A percentile compares a stretch with the other conserved stretches of the same genome.
Conservation (phyloP, 2,329 filamentous ascomycete species). For the Trichoderma atrobrunneum region DNA sequence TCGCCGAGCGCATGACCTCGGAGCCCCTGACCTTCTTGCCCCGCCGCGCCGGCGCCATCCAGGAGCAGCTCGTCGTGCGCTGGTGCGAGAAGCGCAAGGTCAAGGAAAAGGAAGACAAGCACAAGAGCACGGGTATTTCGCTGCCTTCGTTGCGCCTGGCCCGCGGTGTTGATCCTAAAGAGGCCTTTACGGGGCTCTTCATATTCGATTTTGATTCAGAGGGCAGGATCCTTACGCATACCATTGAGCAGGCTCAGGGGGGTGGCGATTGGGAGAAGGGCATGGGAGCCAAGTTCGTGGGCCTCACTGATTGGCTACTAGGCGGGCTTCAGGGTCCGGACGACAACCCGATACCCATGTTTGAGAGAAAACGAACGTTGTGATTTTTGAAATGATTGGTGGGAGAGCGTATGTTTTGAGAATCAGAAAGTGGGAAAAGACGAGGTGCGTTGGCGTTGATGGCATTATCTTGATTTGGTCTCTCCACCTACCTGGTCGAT, state of each 20-base stretch:
- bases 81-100: constrained; percentile 61
- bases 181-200: constrained; percentile 87
- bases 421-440: not conserved
- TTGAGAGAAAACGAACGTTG: constrained; percentile 30
- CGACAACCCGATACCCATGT: constrained; percentile 36
- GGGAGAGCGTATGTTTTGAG: not conserved
- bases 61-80: constrained; percentile 84
- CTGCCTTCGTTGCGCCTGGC: constrained; percentile 41
- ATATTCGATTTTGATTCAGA: constrained; percentile 92
- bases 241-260: constrained; percentile 89
- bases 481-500: not conserved
- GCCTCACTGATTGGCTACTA: constrained; percentile 90
- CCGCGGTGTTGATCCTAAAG: constrained; percentile 51
- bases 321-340: constrained; percentile 59
- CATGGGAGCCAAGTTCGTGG: constrained; percentile 78
- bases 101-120: constrained; percentile 28
- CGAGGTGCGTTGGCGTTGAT: not conserved
- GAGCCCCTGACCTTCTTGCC: constrained; percentile 49
- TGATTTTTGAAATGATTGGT: not conserved
- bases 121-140: constrained; percentile 42
- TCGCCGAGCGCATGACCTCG: constrained; percentile 83
- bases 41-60: constrained; percentile 50
- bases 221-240: constrained; percentile 80
- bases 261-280: constrained; percentile 78
- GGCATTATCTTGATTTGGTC: not conserved